phyloP scores from a whole-genome alignment of 768 basidiomycete genomes.

The Xerocomus potaroensis region DNA sequence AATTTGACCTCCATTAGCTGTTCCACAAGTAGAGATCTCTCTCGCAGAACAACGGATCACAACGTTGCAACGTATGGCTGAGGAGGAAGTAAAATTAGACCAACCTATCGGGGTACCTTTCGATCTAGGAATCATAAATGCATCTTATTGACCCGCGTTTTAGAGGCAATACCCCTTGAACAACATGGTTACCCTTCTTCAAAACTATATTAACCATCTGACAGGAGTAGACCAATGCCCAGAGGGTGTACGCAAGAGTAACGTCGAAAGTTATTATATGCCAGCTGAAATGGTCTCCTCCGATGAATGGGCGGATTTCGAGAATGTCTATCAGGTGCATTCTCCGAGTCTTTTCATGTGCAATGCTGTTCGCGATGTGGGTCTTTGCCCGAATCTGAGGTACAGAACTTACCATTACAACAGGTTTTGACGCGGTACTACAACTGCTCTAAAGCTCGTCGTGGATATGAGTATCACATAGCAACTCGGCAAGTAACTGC shows the following conservation, averaged over 20 bases:
- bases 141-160: constrained; percentile 4
- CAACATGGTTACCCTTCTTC: constrained; percentile 57
- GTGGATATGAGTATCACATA: constrained; percentile 84
- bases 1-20: constrained; percentile 38
- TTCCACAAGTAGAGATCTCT: constrained; percentile 59
- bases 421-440: constrained; percentile 89
- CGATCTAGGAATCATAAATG: background rate
- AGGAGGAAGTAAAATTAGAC: constrained; percentile 10
- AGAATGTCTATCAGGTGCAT: constrained; percentile 89
- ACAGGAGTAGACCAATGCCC: constrained; percentile 40
- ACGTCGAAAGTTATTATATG: constrained; percentile 53
- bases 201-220: constrained; percentile 57
- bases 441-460: constrained; percentile 69
- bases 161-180: constrained; percentile 26
- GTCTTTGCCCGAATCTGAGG: constrained; percentile 25
- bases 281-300: constrained; percentile 64
- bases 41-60: constrained; percentile 53
- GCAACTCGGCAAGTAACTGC: constrained; percentile 62
- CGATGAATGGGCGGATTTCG: constrained; percentile 76
- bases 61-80: constrained; percentile 36
- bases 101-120: constrained; percentile 15
- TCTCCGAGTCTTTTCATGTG: constrained; percentile 78
- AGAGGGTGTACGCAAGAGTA: constrained; percentile 28
- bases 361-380: constrained; percentile 72
- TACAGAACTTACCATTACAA: constrained; percentile 9